A percentile compares a stretch with the other conserved stretches of the same genome.
phyloP scores from a whole-genome alignment of 2,329 filamentous ascomycete species.

The Epichloe sibirici region DNA sequence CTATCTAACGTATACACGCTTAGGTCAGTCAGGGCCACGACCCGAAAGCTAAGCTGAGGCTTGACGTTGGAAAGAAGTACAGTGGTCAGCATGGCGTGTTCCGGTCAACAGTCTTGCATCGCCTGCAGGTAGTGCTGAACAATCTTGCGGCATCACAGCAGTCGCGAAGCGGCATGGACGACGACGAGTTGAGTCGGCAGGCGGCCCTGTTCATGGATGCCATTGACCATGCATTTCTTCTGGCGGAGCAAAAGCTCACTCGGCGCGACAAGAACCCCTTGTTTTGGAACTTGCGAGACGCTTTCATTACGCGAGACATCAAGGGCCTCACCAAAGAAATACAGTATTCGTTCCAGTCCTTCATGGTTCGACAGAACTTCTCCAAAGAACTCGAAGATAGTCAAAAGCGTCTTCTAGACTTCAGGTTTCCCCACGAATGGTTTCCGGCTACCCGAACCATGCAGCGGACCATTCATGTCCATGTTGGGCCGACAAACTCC shows the following conservation, averaged over 20 bases:
- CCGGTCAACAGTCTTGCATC: constrained; percentile 21
- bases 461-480: constrained; percentile 76
- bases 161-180: constrained; percentile 16
- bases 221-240: constrained; percentile 31
- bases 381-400: constrained; percentile 42
- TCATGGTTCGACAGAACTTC: constrained; percentile 45
- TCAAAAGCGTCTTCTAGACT: constrained; percentile 60
- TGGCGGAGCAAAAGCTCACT: constrained; percentile 28
- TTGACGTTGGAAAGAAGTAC: constrained; percentile 13
- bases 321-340: constrained; percentile 44
- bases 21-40: constrained; percentile 23
- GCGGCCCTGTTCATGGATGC: constrained; percentile 31
- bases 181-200: constrained; percentile 32
- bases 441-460: constrained; percentile 71
- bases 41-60: constrained; percentile 19
- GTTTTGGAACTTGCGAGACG: constrained; percentile 45
- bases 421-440: constrained; percentile 87
- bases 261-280: constrained; percentile 36
- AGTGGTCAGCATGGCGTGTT: constrained; percentile 20
- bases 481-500: constrained; percentile 94
- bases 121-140: constrained; percentile 24
- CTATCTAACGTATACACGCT: background rate
- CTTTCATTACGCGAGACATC: constrained; percentile 43
- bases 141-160: constrained; percentile 14
- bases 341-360: constrained; percentile 55